Percentiles rank a stretch among this genome's conserved stretches.
Conservation (phyloP, 192 early-diverging fungal species). For the Pilobolus umbonatus region DNA sequence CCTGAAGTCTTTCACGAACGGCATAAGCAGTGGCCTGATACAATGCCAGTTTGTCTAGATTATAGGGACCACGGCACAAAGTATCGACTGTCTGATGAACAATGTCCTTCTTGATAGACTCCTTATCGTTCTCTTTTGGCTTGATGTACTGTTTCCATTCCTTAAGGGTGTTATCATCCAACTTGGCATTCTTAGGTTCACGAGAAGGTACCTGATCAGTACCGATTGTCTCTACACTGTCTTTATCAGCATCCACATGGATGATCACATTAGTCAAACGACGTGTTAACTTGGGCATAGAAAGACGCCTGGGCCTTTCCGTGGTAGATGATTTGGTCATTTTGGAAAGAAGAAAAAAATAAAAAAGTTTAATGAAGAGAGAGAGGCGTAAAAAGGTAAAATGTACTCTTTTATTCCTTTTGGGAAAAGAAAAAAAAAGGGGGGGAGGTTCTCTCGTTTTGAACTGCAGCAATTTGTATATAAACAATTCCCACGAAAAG, state of each 20-base stretch:
- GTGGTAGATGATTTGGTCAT: not conserved
- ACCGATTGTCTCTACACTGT: conserved; percentile 1
- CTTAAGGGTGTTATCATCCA: not conserved
- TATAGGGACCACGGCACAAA: conserved; percentile 80
- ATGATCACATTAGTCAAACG: conserved; percentile 10
- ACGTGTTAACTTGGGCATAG: conserved; percentile 15
- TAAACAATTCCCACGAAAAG: too few relatives aligned
- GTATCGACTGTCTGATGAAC: conserved; percentile 88
- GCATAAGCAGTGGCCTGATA: conserved; percentile 91
- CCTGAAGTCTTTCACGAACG: conserved; percentile 89
- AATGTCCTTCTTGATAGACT: conserved; percentile 79
- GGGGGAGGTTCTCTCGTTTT: not conserved
- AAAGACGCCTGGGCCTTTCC: not conserved
- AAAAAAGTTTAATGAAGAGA: not conserved
- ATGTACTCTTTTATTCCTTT: not conserved
- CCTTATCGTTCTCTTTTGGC: conserved; percentile 40
- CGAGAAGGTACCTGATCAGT: not conserved
- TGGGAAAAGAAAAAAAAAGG: not conserved
- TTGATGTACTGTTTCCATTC: conserved; percentile 1
- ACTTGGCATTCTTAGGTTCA: not conserved
- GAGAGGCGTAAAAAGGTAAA: not conserved
- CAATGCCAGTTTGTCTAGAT: conserved; percentile 88
- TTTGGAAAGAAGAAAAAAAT: not conserved
- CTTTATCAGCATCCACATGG: conserved; percentile 3
- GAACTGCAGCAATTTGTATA: too few relatives aligned